phyloP scores from a whole-genome alignment of 352 stramenopile species.

The Aphanomyces stellatus region DNA sequence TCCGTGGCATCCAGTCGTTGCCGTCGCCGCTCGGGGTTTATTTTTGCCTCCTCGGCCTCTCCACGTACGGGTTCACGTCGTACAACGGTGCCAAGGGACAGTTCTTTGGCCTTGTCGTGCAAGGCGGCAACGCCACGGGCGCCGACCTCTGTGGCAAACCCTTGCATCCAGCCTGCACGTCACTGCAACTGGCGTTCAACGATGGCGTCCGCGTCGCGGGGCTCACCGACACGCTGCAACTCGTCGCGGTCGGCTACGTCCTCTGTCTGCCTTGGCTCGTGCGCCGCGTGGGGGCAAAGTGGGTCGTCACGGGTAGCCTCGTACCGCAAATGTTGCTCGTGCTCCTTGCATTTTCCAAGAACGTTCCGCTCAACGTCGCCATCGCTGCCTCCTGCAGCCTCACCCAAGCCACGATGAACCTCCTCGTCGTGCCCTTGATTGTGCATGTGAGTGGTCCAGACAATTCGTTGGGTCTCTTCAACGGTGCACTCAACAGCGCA shows the following conservation, averaged over 20 bases:
- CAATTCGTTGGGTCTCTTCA: slow-evolving; percentile 58
- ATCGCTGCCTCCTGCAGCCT: slow-evolving; percentile 42
- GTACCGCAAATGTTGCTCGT: slow-evolving; percentile 46
- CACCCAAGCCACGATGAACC: slow-evolving; percentile 25
- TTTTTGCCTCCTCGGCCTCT: slow-evolving; percentile 44
- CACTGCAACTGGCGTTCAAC: slow-evolving; percentile 38
- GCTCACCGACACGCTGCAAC: slow-evolving; percentile 41
- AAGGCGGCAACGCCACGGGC: slow-evolving; percentile 33
- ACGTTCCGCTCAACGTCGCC: slow-evolving; percentile 33
- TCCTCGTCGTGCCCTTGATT: slow-evolving; percentile 12
- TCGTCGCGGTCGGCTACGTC: slow-evolving; percentile 35
- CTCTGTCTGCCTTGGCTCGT: slow-evolving; percentile 45
- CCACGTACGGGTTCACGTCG: slow-evolving; percentile 50
- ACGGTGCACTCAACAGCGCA: slow-evolving; percentile 63
- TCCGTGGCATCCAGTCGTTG: slow-evolving; percentile 27
- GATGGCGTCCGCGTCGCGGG: slow-evolving; percentile 44
- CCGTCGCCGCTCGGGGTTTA: slow-evolving; percentile 36
- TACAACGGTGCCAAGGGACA: slow-evolving; percentile 64
- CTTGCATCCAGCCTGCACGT: slow-evolving; percentile 19
- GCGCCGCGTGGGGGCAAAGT: slow-evolving; percentile 33
- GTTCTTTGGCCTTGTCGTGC: slow-evolving; percentile 57
- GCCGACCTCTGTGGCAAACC: slow-evolving; percentile 36
- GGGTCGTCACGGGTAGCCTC: slow-evolving; percentile 36
- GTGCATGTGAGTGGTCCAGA: slow-evolving; percentile 3
- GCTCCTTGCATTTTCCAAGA: slow-evolving; percentile 43